Evolutionary conservation across 2,329 filamentous ascomycete genomes (phyloP).

Genomic region (Verticillium tricorpus): DNA sequence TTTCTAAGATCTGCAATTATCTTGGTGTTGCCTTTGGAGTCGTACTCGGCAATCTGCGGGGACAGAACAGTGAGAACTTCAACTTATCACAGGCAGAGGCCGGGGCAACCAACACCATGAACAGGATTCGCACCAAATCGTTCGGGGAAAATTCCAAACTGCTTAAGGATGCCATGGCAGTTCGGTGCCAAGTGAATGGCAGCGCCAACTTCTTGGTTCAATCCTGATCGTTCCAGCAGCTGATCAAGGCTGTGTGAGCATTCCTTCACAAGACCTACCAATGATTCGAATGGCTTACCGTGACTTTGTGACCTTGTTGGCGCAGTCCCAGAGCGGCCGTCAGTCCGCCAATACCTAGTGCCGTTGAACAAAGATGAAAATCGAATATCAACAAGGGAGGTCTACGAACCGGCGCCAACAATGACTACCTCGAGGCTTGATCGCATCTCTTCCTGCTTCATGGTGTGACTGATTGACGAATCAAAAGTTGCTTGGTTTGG

Average conservation of each 20-base stretch:
- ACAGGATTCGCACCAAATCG: slow-evolving; percentile 27
- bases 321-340: slow-evolving; percentile 43
- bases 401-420: slow-evolving; percentile 15
- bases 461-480: background rate
- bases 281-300: slow-evolving; percentile 20
- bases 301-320: slow-evolving; percentile 41
- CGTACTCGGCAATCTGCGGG: slow-evolving; percentile 26
- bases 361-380: background rate
- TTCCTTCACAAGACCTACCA: background rate
- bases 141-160: slow-evolving; percentile 32
- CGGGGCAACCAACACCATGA: slow-evolving; percentile 9
- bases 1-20: slow-evolving; percentile 28
- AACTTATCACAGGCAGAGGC: slow-evolving; percentile 14
- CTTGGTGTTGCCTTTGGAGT: slow-evolving; percentile 28
- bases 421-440: slow-evolving; percentile 12
- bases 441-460: background rate
- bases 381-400: slow-evolving; percentile 20
- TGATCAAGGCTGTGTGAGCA: background rate
- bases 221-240: slow-evolving; percentile 43
- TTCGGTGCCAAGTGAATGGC: slow-evolving; percentile 62
- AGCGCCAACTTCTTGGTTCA: slow-evolving; percentile 53
- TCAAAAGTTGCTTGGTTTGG: no score
- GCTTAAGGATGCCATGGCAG: slow-evolving; percentile 49
- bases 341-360: slow-evolving; percentile 36
- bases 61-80: slow-evolving; percentile 14